Conservation (phyloP, 139 green algal species). For the Volvox africanus region DNA sequence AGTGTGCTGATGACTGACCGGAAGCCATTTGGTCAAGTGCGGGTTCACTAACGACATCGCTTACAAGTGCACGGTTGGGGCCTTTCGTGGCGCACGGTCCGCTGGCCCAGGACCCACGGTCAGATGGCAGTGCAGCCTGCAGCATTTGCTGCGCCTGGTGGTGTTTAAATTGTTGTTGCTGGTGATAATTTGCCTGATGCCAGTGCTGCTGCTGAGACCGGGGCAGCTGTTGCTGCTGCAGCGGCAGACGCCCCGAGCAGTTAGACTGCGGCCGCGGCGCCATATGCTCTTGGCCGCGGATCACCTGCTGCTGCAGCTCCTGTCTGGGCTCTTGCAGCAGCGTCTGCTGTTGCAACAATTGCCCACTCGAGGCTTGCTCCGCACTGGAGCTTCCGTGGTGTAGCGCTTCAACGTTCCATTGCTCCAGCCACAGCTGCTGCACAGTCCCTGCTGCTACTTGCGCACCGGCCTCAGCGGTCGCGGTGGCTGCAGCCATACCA, state of each 20-base stretch:
- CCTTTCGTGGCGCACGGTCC: no score
- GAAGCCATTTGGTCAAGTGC: no score
- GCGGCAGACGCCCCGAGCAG: neutral
- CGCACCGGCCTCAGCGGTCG: neutral
- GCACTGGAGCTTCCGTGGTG: no score
- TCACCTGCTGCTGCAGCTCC: neutral
- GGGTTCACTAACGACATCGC: neutral
- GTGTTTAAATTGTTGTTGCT: neutral
- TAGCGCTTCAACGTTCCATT: neutral
- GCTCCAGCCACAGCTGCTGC: constrained; percentile 15
- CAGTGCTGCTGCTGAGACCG: neutral
- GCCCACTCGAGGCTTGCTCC: neutral
- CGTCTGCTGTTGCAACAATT: neutral
- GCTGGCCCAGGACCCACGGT: neutral
- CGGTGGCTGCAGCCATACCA: neutral
- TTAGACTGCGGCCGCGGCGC: neutral
- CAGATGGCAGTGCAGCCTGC: neutral
- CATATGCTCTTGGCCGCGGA: neutral
- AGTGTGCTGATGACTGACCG: no score
- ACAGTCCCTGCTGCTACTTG: neutral
- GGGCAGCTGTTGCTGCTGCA: neutral
- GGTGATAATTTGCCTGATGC: neutral
- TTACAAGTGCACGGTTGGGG: neutral
- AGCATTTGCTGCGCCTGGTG: no score
- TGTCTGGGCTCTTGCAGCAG: no score